Conservation (phyloP, 805 yeast species). For the Myxozyma melibiosi region DNA sequence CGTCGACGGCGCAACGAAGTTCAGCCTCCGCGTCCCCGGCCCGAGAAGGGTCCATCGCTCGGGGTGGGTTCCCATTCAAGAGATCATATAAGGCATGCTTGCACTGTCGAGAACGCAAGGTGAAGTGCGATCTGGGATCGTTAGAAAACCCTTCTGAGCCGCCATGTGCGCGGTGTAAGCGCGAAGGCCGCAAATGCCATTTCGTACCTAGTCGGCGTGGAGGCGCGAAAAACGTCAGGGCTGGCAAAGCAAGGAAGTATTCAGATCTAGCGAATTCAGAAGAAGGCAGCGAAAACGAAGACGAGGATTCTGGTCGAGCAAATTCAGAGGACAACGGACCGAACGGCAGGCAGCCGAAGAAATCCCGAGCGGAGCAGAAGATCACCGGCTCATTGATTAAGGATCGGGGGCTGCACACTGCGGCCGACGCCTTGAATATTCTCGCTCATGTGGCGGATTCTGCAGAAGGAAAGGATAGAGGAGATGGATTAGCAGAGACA, state of each 20-base stretch:
- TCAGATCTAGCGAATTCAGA: slow-evolving; percentile 6
- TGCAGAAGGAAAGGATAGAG: slow-evolving; percentile 26
- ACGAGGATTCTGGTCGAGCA: slow-evolving; percentile 17
- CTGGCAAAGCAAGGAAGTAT: slow-evolving; percentile 39
- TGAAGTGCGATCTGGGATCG: slow-evolving; percentile 82
- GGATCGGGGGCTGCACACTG: slow-evolving; percentile 41
- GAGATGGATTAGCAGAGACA: neutral
- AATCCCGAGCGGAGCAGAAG: slow-evolving; percentile 2
- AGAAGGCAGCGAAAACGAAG: slow-evolving; percentile 1
- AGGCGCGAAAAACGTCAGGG: slow-evolving; percentile 46
- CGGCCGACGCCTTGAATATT: slow-evolving; percentile 46
- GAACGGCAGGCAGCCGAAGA: slow-evolving; percentile 2
- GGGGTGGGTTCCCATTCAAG: slow-evolving; percentile 45
- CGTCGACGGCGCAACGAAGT: neutral
- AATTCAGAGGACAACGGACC: slow-evolving; percentile 7
- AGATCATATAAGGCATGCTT: slow-evolving; percentile 82
- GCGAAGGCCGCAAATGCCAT: slow-evolving; percentile 82
- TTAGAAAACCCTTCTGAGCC: slow-evolving; percentile 72
- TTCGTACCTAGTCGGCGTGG: slow-evolving; percentile 64
- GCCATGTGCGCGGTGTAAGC: slow-evolving; percentile 80
- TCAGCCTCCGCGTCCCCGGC: neutral
- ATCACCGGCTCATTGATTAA: slow-evolving; percentile 28
- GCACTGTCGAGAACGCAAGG: slow-evolving; percentile 81
- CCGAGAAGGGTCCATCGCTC: neutral
- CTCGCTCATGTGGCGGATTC: slow-evolving; percentile 44